Conservation (phyloP, 2,329 filamentous ascomycete genomes). For the Colletotrichum sp. region DNA sequence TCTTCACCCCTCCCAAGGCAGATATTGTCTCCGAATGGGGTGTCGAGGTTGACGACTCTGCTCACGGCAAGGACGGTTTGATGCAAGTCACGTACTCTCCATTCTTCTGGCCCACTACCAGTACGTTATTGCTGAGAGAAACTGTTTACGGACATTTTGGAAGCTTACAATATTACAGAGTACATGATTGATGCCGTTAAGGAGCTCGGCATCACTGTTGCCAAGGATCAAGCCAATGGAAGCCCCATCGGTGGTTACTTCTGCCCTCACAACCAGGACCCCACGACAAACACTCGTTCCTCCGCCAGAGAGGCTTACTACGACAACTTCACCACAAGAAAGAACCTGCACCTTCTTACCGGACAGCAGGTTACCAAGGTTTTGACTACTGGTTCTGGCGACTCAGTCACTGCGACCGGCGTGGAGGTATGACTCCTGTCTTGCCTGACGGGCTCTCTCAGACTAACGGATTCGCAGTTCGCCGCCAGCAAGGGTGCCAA, state of each 20-base stretch:
- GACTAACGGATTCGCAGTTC: background rate
- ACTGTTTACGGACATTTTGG: too few species aligned
- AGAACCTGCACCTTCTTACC: slow-evolving; percentile 32
- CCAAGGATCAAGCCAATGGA: slow-evolving; percentile 20
- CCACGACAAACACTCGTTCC: slow-evolving; percentile 28
- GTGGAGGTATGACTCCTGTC: slow-evolving; percentile 15
- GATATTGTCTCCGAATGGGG: slow-evolving; percentile 28
- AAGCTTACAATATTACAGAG: background rate
- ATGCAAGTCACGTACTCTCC: slow-evolving; percentile 33
- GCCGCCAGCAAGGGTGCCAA: background rate
- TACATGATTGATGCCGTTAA: slow-evolving; percentile 23
- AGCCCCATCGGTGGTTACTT: slow-evolving; percentile 25
- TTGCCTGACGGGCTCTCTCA: background rate
- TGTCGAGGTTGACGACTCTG: slow-evolving; percentile 29
- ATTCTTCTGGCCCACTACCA: slow-evolving; percentile 35
- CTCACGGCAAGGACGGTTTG: slow-evolving; percentile 29
- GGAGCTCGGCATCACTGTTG: slow-evolving; percentile 23
- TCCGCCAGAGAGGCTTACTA: slow-evolving; percentile 33
- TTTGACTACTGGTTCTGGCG: background rate
- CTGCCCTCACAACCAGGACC: slow-evolving; percentile 27
- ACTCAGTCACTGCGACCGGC: slow-evolving; percentile 18
- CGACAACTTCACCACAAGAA: slow-evolving; percentile 23
- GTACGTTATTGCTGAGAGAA: background rate
- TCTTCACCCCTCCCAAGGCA: slow-evolving; percentile 27
- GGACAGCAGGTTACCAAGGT: slow-evolving; percentile 31